A percentile compares a stretch with the other conserved stretches of the same genome.
Evolutionary conservation across 495 filamentous ascomycete species (phyloP).

Genomic region (Annulohypoxylon maeteangense): DNA sequence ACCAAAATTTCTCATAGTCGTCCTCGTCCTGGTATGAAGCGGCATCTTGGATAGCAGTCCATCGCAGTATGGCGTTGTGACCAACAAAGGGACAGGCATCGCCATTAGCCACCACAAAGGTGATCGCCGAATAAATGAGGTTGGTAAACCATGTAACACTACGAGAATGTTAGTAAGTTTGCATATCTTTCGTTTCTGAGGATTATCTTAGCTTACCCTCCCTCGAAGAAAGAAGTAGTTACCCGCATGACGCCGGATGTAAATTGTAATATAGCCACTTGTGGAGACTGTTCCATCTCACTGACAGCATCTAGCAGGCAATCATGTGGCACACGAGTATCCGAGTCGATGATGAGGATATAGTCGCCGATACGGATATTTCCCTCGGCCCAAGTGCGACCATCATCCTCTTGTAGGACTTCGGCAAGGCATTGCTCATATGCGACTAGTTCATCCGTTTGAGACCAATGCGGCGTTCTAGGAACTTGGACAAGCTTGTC

Average conservation of each 20-base stretch:
- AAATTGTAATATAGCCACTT: constrained; percentile 76
- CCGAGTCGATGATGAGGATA: constrained; percentile 74
- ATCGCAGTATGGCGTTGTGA: constrained; percentile 77
- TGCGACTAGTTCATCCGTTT: constrained; percentile 61
- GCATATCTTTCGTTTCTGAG: background rate
- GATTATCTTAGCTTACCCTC: constrained; percentile 52
- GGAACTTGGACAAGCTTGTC: constrained; percentile 61
- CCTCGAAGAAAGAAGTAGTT: constrained; percentile 68
- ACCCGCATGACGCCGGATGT: constrained; percentile 78
- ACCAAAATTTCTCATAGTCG: constrained; percentile 75
- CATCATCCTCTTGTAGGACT: constrained; percentile 67
- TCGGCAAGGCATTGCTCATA: constrained; percentile 62
- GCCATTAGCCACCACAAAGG: constrained; percentile 72
- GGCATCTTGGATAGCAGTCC: constrained; percentile 74
- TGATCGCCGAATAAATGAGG: constrained; percentile 75
- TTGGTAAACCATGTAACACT: constrained; percentile 79
- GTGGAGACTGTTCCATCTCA: constrained; percentile 76
- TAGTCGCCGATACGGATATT: constrained; percentile 77
- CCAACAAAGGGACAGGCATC: constrained; percentile 76
- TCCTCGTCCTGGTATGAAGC: constrained; percentile 54
- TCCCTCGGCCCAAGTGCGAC: constrained; percentile 73
- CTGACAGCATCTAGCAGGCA: constrained; percentile 74
- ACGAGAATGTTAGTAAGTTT: constrained; percentile 5
- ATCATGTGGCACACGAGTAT: constrained; percentile 73
- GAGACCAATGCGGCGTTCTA: constrained; percentile 59